phyloP scores from a whole-genome alignment of 2,329 filamentous ascomycete species.

The Fusarium ramigenum region DNA sequence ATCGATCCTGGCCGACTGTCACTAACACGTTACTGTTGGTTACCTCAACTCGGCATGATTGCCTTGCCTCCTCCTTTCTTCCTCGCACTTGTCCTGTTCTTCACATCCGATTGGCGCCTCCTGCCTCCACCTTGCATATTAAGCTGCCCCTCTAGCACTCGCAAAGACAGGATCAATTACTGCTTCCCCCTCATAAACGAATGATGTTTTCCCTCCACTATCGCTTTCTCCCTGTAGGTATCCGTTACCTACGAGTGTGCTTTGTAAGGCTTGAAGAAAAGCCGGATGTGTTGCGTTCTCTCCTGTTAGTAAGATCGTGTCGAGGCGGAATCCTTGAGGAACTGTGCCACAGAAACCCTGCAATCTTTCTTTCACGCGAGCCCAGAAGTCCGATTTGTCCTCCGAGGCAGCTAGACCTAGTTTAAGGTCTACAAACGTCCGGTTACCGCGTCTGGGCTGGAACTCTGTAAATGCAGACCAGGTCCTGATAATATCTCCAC shows the following conservation, averaged over 20 bases:
- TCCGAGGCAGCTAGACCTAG: not conserved
- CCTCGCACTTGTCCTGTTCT: not conserved
- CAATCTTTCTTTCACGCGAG: not conserved
- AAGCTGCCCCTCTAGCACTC: not conserved
- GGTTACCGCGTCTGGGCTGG: not conserved
- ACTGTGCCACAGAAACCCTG: not conserved
- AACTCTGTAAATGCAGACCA: not conserved
- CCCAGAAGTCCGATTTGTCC: not conserved
- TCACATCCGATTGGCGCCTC: not conserved
- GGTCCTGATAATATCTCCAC: not conserved
- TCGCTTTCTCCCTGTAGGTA: not conserved
- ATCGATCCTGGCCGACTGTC: no score
- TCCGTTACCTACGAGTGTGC: not conserved
- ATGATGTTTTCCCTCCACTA: no score
- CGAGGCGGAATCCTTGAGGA: not conserved
- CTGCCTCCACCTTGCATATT: constrained; percentile 1
- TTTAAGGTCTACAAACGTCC: not conserved
- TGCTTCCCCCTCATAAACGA: no score
- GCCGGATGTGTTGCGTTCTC: constrained; percentile 9
- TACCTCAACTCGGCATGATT: not conserved
- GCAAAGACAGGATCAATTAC: not conserved
- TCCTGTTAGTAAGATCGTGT: not conserved
- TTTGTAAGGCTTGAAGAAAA: not conserved
- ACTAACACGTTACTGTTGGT: not conserved
- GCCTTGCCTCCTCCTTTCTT: not conserved